These are phyloP conservation scores for Phyllosticta citriasiana DNA, from an alignment of 2,329 filamentous ascomycete genomes.

Conservation along the genomic window DNA sequence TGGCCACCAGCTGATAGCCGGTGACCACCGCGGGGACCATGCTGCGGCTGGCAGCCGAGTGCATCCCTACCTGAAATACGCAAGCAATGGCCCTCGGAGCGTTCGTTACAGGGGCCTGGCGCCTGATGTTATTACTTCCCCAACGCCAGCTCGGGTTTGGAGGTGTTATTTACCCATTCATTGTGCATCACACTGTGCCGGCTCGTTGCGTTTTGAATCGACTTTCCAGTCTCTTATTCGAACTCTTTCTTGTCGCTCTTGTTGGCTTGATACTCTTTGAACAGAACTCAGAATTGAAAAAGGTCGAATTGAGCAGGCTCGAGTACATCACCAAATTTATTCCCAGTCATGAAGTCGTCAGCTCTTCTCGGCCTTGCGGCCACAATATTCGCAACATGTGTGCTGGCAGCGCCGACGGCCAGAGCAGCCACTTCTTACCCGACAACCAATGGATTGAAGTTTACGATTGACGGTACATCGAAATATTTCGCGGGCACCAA, in stretches of 20 bases:
- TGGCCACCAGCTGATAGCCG: too few relatives aligned
- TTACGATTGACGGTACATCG: slow-evolving; percentile 26
- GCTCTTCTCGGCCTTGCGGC: slow-evolving; percentile 15
- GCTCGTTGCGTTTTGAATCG: background rate
- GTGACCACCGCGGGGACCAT: too few relatives aligned
- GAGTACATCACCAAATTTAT: background rate
- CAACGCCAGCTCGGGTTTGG: background rate
- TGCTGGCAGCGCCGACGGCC: slow-evolving; percentile 5
- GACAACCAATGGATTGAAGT: slow-evolving; percentile 21
- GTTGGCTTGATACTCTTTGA: background rate
- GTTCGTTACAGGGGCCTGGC: background rate
- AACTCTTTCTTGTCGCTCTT: background rate
- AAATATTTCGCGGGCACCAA: slow-evolving; percentile 45
- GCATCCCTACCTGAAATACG: background rate
- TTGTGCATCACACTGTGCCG: background rate
- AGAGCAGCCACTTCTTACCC: slow-evolving; percentile 17
- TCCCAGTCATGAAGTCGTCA: slow-evolving; percentile 17
- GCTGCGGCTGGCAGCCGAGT: too few relatives aligned
- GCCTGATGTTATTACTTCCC: background rate
- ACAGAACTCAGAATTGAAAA: background rate
- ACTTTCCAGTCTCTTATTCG: background rate
- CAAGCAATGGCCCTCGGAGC: background rate
- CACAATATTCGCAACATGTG: slow-evolving; percentile 9
- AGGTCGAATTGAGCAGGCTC: background rate
- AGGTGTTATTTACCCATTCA: background rate